Evolutionary conservation across 495 filamentous ascomycete genomes (phyloP), one percentile per base, ranked within the genome.

Genomic region (Daldinia vernicosa): DNA sequence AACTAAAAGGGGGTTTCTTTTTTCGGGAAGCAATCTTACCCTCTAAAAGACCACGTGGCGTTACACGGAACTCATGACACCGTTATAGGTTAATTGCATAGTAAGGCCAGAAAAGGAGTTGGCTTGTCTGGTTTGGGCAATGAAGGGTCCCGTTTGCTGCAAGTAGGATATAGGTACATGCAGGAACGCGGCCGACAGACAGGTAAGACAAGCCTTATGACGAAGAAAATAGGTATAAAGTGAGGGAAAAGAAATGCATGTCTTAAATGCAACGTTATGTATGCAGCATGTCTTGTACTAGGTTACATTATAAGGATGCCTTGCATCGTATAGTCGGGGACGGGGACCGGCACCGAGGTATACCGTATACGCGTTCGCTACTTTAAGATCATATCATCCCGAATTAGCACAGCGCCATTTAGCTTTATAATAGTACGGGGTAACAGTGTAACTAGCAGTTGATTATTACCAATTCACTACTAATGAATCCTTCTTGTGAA

Each of bases 141-240:
- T 30, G 50, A 47, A 24, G n/a, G 3, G 43, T 47, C 43, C 50
- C 30, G 14, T 53, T 58, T 33, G 50, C 28, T 28, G 32, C 33
- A 17, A 32, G 19, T 43, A 63, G 37, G 26, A 67, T 72, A 66
- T 61, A 72, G 61, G 65, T 69, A 72, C 65, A 67, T 72, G 70
- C 70, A 72, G 70, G 70, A 72, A 72, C 65, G 51, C 24, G 35
- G 30, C 32, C 40, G 12, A n/a, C 19, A 33, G 12, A n/a, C 19
- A 33, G 50, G 65, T 68, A 57, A 63, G 53, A 68, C 69, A 15
- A 72, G 39, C 64, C 60, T 28, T 64, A 60, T 26, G 55, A 47
- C n/a, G 32, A 61, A 66, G 43, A 53, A 32, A 22, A 32, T 27
- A n/a, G n/a, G n/a, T n/a, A n/a, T n/a, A 14, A 6, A 17, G 6